Percentiles rank a stretch among this genome's conserved stretches.
Conservation (phyloP, 805 yeast species). For the Spathaspora gorwiae region DNA sequence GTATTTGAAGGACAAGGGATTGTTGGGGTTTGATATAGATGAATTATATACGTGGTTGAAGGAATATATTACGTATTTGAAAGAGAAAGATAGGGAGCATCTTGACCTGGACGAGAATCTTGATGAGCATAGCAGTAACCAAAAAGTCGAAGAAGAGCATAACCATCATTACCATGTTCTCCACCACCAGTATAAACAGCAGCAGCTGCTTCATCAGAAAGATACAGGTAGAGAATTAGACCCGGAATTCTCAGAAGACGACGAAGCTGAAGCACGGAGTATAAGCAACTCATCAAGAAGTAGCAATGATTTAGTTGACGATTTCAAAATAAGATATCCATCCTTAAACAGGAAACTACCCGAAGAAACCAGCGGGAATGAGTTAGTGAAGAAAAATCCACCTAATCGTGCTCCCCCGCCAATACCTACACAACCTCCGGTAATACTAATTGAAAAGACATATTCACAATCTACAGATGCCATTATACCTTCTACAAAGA, state of each 20-base stretch:
- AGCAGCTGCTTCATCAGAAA: too few relatives aligned
- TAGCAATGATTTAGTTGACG: not conserved
- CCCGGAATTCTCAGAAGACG: not conserved
- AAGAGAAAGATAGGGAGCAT: slow-evolving; percentile 17
- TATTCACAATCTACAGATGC: not conserved
- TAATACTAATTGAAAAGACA: not conserved
- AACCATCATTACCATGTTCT: not conserved
- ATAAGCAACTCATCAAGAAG: not conserved
- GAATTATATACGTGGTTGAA: slow-evolving; percentile 36
- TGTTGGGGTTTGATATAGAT: slow-evolving; percentile 30
- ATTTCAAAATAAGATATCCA: slow-evolving; percentile 5
- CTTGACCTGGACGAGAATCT: too few relatives aligned
- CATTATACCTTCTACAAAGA: not conserved
- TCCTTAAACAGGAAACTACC: not conserved
- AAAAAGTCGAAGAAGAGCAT: slow-evolving; percentile 2
- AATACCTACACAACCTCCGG: slow-evolving; percentile 1
- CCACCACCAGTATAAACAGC: not conserved
- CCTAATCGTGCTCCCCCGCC: not conserved
- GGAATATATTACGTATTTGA: slow-evolving; percentile 34
- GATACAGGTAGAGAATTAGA: too few relatives aligned
- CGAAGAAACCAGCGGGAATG: not conserved
- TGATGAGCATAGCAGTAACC: not conserved
- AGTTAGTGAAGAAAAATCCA: not conserved
- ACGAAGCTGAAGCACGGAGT: not conserved
- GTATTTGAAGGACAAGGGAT: slow-evolving; percentile 24